Percentiles rank a stretch among this genome's conserved stretches.
These are phyloP conservation scores for Candida boleticola DNA, from an alignment of 805 yeast species.

Conservation along the genomic window DNA sequence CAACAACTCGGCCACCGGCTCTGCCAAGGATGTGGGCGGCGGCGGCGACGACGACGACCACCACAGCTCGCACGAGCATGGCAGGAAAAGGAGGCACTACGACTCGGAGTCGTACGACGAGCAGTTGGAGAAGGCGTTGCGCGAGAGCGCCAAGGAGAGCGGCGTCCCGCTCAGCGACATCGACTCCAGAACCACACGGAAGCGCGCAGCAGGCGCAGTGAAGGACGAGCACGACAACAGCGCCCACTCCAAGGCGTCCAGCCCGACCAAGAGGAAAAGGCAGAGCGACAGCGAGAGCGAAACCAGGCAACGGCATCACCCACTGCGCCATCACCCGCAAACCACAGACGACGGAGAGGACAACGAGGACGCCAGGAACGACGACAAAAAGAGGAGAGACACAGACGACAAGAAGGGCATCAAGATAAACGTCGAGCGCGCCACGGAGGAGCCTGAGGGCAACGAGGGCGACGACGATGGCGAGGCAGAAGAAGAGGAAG, in stretches of 20 bases:
- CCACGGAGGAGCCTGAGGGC: constrained; percentile 9
- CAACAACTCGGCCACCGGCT: not conserved
- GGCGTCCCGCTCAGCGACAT: constrained; percentile 18
- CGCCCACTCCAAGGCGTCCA: constrained; percentile 24
- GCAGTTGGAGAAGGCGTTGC: constrained; percentile 47
- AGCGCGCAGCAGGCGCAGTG: not conserved
- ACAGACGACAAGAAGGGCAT: not conserved
- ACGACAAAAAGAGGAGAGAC: not conserved
- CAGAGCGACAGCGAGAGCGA: constrained; percentile 6
- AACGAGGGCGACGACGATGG: constrained; percentile 1
- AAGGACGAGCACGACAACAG: constrained; percentile 3
- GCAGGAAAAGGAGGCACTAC: constrained; percentile 33
- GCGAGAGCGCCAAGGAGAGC: constrained; percentile 56
- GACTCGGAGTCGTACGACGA: constrained; percentile 35
- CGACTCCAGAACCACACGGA: constrained; percentile 3
- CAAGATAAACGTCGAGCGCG: not conserved
- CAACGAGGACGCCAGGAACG: not conserved
- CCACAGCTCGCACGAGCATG: constrained; percentile 16
- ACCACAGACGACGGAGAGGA: not conserved
- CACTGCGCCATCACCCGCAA: constrained; percentile 5
- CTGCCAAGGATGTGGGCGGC: constrained; percentile 11
- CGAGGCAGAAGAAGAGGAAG: constrained; percentile 10
- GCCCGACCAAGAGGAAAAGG: constrained; percentile 27
- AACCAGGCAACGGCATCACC: constrained; percentile 8
- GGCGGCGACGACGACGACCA: constrained; percentile 20